Base-by-base conservation (phyloP, 495 filamentous ascomycete genomes). In the Hapsidospora chrysogenum region DNA sequence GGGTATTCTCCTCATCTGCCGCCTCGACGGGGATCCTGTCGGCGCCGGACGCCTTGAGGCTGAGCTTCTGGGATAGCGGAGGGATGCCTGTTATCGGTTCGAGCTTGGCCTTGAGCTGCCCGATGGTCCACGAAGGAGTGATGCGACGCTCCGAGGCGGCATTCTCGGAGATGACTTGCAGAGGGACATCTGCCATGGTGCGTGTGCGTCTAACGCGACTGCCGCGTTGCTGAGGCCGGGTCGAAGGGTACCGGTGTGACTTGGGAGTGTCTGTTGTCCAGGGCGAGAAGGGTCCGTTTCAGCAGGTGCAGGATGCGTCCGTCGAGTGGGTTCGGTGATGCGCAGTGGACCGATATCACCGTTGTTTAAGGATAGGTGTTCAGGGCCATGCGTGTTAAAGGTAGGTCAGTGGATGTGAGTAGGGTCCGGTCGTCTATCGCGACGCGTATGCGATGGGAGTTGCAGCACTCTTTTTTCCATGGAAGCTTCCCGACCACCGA, bases 41-140 rank as follows among this genome's bases (percentile, higher is more conserved):
- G 20, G 21, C 11, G 42, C 62, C 62, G 20, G 70, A 49, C 9
- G 72, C 59, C 45, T 69, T 76, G 50, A 85, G 59, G 29, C 54
- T 68, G 33, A 97, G 66, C 34, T 65, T 70, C 55, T 96, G 92
- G 39, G 70, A 72, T 8, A 68, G 66, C 9, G 85, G 81, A 2
- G 89, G 85, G 13, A 97, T 72, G 35, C 89, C 89, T 2, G 89
- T 97, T 59, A 97, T 73, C 40, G 86, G 80, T 51, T 95, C 86
- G 29, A 97, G 72, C 57, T 92, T 93, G 16, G 63, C 56, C 57
- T 92, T 96, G 37, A 95, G 66, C 47, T 85, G 78, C 20, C 70
- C 54, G 46, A 97, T 79, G 39, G 77, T 80, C 89, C 92, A 97
- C 46, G 86, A 80, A 2, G 87, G 86, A 7, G 80, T 85, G 52